Base-by-base conservation (phyloP, 2,329 filamentous ascomycete species). In the Ophiocordyceps polyrhachis-furcata region DNA sequence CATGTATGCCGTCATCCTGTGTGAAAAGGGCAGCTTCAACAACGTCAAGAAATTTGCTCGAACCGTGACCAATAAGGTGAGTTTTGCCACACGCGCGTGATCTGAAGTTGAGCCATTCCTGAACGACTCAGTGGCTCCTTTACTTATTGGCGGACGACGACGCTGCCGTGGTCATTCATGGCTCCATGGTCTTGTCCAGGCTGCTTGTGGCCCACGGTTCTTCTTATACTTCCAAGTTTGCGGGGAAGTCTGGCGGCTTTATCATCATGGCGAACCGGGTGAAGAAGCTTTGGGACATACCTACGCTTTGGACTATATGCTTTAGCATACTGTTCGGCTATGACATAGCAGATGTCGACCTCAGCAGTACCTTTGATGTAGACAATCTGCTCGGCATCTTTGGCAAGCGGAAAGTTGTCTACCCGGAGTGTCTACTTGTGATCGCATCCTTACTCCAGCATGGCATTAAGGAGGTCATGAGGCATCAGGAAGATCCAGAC, bases 1-100 rank as follows among this genome's bases (percentile, higher is more conserved):
- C 50, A 78, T 93, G 62, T 89, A 91, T 55, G 74, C 81, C 8
- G 72, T 79, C 23, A 69, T 94, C 12, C 67, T 95, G 11, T 94
- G 87, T 54, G 78, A 84, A 49, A 76, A 76, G 53, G 72, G 72
- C 20, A 85, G 80, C 50, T 64, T 72, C 11, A 67, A 67, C 14
- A 78, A 81, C 49, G 82, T 94, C 46, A 77, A 80, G 56, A 91
- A 87, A 53, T 96, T 98, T 66, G 85, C 87, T 5, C 83, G 82
- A 56, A 93, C 89, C 1, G 89, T 98, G 9, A 95, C 89, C 20
- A 94, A 93, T 53, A 94, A 94, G 72, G 83, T 86, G 66, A 55
- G 56, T 47, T 23, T 13, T 15, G n/a, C 13, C 14, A 14, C 15
- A 19, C 2, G n/a, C 15, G 2, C n/a, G 15, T n/a, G 7, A 13